phyloP scores from a whole-genome alignment of 768 basidiomycete species.

The Mycena metata region DNA sequence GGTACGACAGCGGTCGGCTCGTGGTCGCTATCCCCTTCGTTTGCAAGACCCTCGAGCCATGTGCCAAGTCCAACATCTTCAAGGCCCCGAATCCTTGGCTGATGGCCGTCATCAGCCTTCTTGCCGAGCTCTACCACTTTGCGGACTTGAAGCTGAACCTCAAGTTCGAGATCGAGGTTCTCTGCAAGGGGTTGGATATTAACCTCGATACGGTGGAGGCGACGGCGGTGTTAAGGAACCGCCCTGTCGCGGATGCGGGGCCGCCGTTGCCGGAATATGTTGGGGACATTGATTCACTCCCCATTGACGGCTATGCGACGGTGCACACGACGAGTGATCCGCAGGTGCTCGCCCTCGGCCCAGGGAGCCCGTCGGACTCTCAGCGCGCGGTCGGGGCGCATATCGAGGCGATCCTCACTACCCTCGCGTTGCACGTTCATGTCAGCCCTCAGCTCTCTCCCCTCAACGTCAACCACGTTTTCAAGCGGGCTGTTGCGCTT shows the following conservation, averaged over 20 bases:
- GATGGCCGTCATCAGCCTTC: slow-evolving; percentile 92
- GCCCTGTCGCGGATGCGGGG: slow-evolving; percentile 73
- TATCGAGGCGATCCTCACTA: slow-evolving; percentile 83
- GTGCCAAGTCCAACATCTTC: slow-evolving; percentile 92
- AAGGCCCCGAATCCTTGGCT: slow-evolving; percentile 98
- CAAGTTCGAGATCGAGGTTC: slow-evolving; percentile 98
- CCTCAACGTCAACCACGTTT: slow-evolving; percentile 80
- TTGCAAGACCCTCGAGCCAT: slow-evolving; percentile 95
- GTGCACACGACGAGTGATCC: slow-evolving; percentile 65
- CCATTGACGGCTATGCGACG: slow-evolving; percentile 79
- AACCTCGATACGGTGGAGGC: slow-evolving; percentile 89
- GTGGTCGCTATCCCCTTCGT: slow-evolving; percentile 98
- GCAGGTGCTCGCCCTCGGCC: slow-evolving; percentile 73
- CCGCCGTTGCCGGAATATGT: slow-evolving; percentile 85
- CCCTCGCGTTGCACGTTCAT: slow-evolving; percentile 78
- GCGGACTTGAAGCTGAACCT: slow-evolving; percentile 96
- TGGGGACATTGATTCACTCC: slow-evolving; percentile 82
- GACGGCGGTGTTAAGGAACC: slow-evolving; percentile 83
- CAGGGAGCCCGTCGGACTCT: slow-evolving; percentile 71
- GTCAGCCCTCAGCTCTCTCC: slow-evolving; percentile 84
- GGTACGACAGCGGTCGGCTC: slow-evolving; percentile 91
- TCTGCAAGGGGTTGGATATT: slow-evolving; percentile 93
- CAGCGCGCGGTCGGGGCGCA: slow-evolving; percentile 81
- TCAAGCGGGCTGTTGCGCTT: slow-evolving; percentile 91
- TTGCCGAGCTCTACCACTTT: slow-evolving; percentile 97